These are phyloP conservation scores for Mucor circinelloides DNA, from an alignment of 371 early-diverging fungal genomes.

Conservation along the genomic window DNA sequence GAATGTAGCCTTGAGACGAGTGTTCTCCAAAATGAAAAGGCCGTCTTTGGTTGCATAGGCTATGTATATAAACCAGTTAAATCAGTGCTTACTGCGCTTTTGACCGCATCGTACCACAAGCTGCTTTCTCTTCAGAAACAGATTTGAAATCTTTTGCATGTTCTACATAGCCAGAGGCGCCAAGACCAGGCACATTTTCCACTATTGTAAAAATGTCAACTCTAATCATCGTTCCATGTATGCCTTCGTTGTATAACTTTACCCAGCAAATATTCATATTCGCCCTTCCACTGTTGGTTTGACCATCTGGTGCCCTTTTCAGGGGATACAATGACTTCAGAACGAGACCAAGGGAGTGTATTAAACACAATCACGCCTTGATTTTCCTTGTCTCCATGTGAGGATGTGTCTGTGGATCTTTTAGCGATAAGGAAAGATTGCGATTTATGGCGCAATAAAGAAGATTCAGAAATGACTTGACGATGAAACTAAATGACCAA, in stretches of 20 bases:
- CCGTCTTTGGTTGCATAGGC: conserved; percentile 38
- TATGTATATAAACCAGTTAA: conserved; percentile 1
- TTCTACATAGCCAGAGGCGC: conserved; percentile 28
- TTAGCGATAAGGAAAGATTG: conserved; percentile 28
- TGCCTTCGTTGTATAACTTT: not conserved
- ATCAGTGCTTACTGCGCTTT: not conserved
- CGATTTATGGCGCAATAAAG: conserved; percentile 36
- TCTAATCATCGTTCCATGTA: not conserved
- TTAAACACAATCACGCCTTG: conserved; percentile 72
- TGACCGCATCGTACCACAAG: conserved; percentile 18
- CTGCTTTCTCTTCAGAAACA: conserved; percentile 11
- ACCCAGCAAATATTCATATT: conserved; percentile 54
- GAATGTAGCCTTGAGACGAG: conserved; percentile 66
- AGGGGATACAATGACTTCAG: conserved; percentile 71
- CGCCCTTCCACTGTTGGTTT: conserved; percentile 48
- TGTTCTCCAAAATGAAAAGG: conserved; percentile 71
- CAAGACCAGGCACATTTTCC: conserved; percentile 36
- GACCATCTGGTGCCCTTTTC: conserved; percentile 28
- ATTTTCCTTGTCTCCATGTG: not conserved
- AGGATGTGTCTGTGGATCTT: not conserved
- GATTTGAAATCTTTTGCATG: conserved; percentile 4
- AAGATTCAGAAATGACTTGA: conserved; percentile 38
- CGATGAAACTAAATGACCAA: conserved; percentile 43
- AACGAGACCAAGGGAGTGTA: conserved; percentile 79
- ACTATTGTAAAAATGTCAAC: conserved; percentile 16